Base-by-base conservation (phyloP, 169 alveolate species). In the Eimeria maxima region DNA sequence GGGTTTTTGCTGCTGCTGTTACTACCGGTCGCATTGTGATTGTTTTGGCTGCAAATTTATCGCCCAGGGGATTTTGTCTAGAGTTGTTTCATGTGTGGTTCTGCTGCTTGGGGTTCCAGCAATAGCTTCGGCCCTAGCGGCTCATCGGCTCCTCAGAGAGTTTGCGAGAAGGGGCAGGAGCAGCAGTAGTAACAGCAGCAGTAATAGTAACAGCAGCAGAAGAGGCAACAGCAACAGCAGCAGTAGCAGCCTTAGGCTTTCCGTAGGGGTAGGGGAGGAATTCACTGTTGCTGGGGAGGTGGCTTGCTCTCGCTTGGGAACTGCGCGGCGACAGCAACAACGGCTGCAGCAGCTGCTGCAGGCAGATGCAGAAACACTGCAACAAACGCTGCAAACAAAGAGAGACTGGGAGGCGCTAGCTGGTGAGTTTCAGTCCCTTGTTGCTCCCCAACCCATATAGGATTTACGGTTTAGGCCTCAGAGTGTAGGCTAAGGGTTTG, bases 271-370 rank as follows among this genome's bases (percentile, higher is more conserved):
- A 71, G 18, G 50, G 42, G 83, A 6, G n/a, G 65, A 4, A 45
- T 27, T 14, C 5, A 11, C 24, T 13, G 90, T n/a, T 27, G 20
- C 20, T 53, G 90, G 47, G 33, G 90, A 50, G 71, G 50, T 7
- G 29, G 90, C 71, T 13, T 81, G 71, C 50, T 29, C n/a, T 14
- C 67, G 90, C 71, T 24, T 81, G 47, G 38, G 90, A 22, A 29
- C 24, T 29, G 90, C 90, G 45, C 90, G 71, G 71, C 90, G 71
- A n/a, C 90, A 81, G 73, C 73, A 81, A 20, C 90, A n/a, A 63
- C 27, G 71, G 90, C 27, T 81, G 90, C 90, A 50, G 47, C 73
- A 81, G 44, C 45, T 81, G 73, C 71, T 45, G 53, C 47, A 45
- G 18, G 27, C 47, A 6, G 71, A 24, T 22, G 8, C 90, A 7